Percentiles rank a stretch among this genome's conserved stretches.
These are phyloP conservation scores for Cladosporium sp. DNA, from an alignment of 2,329 filamentous ascomycete species.

Conservation along the genomic window DNA sequence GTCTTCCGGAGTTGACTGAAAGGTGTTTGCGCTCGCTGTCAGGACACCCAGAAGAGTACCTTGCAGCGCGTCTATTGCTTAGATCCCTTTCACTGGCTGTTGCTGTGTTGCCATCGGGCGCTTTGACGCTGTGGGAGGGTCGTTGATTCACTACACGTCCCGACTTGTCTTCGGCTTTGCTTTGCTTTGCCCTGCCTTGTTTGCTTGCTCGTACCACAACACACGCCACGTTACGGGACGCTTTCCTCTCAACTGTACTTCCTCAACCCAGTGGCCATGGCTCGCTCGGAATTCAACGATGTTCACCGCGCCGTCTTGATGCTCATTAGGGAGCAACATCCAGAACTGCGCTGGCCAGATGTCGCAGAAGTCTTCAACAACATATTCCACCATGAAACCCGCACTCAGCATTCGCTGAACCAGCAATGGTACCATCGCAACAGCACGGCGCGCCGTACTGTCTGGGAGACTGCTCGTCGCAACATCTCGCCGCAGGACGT, in stretches of 20 bases:
- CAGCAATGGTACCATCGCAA: too few relatives aligned
- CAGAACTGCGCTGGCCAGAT: neutral
- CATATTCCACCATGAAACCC: neutral
- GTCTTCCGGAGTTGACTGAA: too few relatives aligned
- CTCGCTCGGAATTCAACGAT: too few relatives aligned
- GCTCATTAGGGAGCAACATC: neutral
- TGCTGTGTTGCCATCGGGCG: neutral
- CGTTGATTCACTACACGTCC: neutral
- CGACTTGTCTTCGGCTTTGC: neutral
- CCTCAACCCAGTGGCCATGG: too few relatives aligned
- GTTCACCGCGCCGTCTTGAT: neutral
- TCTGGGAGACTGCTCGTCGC: too few relatives aligned
- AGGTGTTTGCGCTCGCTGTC: too few relatives aligned
- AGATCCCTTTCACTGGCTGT: neutral
- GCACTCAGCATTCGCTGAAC: neutral
- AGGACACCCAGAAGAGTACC: too few relatives aligned
- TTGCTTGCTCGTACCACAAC: neutral
- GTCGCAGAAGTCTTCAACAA: neutral
- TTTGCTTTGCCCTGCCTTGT: neutral
- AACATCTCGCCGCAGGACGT: too few relatives aligned
- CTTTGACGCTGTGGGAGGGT: neutral
- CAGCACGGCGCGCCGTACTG: too few relatives aligned
- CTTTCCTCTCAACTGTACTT: too few relatives aligned
- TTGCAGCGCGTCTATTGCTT: neutral
- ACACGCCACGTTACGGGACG: too few relatives aligned